Evolutionary conservation across 2,329 filamentous ascomycete species (phyloP).

Genomic region (Spiromastix sp.): DNA sequence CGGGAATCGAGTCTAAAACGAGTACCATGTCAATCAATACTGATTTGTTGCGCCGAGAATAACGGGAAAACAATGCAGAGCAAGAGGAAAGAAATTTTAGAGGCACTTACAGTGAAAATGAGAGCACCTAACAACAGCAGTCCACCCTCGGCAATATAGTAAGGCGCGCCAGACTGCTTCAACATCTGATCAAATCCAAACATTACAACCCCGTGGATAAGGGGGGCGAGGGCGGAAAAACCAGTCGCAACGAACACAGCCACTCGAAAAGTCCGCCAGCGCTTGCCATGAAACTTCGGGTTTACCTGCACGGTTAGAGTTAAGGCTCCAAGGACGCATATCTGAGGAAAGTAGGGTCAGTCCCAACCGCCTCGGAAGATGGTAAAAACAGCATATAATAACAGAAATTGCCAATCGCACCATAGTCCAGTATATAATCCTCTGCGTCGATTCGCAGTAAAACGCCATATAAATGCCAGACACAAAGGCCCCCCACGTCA

Average conservation of each 20-base stretch:
- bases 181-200: slow-evolving; percentile 16
- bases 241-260: slow-evolving; percentile 15
- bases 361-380: slow-evolving; percentile 1
- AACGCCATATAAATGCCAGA: slow-evolving; percentile 24
- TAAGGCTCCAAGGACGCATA: slow-evolving; percentile 27
- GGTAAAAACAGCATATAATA: background rate
- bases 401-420: slow-evolving; percentile 8
- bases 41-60: background rate
- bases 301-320: slow-evolving; percentile 23
- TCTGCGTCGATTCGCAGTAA: slow-evolving; percentile 17
- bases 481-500: slow-evolving; percentile 21
- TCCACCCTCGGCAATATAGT: slow-evolving; percentile 19
- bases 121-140: slow-evolving; percentile 14
- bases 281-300: slow-evolving; percentile 18
- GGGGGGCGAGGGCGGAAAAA: slow-evolving; percentile 15
- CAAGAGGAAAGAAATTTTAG: background rate
- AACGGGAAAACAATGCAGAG: too few species aligned
- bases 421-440: slow-evolving; percentile 22
- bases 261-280: slow-evolving; percentile 14
- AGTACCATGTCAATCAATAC: background rate
- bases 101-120: slow-evolving; percentile 16
- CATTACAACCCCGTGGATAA: slow-evolving; percentile 16
- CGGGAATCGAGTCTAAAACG: slow-evolving; percentile 31
- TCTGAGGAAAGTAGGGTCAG: slow-evolving; percentile 21
- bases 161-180: slow-evolving; percentile 15